Evolutionary conservation across 768 basidiomycete species (phyloP), one percentile per base, ranked within the genome.

Genomic region (Aureoboletus auriporus): DNA sequence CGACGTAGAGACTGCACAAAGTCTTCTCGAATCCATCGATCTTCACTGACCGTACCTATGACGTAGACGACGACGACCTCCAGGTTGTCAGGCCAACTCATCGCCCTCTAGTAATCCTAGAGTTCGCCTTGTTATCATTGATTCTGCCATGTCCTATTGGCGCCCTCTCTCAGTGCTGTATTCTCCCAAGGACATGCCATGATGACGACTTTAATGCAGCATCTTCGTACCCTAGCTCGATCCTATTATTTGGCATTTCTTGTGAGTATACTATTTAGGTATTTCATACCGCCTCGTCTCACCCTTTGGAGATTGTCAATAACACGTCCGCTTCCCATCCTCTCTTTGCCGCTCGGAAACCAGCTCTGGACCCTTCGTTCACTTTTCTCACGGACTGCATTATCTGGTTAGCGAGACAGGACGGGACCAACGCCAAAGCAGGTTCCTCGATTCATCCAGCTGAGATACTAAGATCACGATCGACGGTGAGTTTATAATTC

Each of bases 331-430:
- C 60, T 20, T 53, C 65, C 28, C 47, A 12, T 13, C 62, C 68
- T 53, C 49, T 53, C 37, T 68, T 72, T 0, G 69, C 66, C 1
- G 68, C 62, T 8, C 71, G 78, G 48, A 89, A 86, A 57, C 86
- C 87, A 5, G 84, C 86, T 1, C 71, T 91, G 12, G 89, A 88
- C 0, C 82, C 87, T 1, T 83, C 86, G 1, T 91, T 90, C 51
- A 71, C 82, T 7, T 86, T 79, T 63, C 66, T 88, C 62, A 78
- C 81, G 2, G 89, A 90, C 57, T 80, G 78, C 13, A 86, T 84
- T 0, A 54, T 91, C n/a, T 90, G 87, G 87, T 69, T 89, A 9
- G 71, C 76, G 9, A 66, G 56, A 29, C 56, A 52, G 3, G 47
- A 53, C 9, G 56, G 53, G 7, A 28, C 44, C 17, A 53, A 44